These are phyloP conservation scores for Tolypocladium inflatum DNA, from an alignment of 2,329 filamentous ascomycete species.

Conservation along the genomic window DNA sequence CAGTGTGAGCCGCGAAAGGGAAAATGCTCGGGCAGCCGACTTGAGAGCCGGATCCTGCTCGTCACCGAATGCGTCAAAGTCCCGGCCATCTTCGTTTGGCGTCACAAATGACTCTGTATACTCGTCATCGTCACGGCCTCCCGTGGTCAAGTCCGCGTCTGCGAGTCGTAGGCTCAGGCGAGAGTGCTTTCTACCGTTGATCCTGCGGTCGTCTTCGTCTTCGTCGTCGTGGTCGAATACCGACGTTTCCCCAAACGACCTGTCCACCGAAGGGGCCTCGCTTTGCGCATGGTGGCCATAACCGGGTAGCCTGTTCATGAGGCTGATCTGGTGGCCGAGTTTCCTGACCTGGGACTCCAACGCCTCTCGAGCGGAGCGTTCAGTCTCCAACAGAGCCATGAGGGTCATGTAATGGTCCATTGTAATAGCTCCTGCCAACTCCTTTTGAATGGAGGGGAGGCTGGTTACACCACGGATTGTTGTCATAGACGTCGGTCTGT, in stretches of 20 bases:
- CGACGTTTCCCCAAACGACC: constrained; percentile 27
- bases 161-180: background rate
- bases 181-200: background rate
- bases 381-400: constrained; percentile 42
- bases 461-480: constrained; percentile 39
- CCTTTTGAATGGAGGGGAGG: constrained; percentile 29
- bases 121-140: constrained; percentile 26
- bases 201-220: constrained; percentile 17
- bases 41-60: constrained; percentile 30
- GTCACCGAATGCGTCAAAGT: constrained; percentile 30
- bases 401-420: constrained; percentile 41
- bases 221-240: constrained; percentile 34
- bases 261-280: constrained; percentile 23
- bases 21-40: constrained; percentile 54
- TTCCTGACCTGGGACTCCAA: constrained; percentile 48
- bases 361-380: constrained; percentile 44
- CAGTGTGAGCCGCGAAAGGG: constrained; percentile 50
- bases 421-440: constrained; percentile 21
- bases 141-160: background rate
- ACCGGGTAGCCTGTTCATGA: constrained; percentile 29
- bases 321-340: constrained; percentile 39
- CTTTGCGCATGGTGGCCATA: constrained; percentile 10
- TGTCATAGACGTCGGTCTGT: constrained; percentile 32
- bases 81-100: constrained; percentile 36
- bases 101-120: constrained; percentile 42